Conservation (phyloP, 306 rosid genomes). For the Myrica gale region DNA sequence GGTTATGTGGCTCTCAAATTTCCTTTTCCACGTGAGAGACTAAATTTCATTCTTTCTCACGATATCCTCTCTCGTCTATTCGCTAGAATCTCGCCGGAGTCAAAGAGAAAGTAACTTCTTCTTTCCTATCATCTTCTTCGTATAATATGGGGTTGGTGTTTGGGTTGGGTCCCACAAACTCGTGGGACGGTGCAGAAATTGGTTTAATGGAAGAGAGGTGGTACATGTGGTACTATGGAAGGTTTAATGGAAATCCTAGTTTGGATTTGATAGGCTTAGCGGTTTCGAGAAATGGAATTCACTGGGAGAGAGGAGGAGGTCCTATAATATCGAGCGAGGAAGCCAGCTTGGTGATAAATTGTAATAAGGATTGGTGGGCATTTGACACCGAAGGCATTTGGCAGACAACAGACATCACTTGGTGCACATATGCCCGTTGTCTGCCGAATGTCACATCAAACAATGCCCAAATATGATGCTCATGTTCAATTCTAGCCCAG, state of each 20-base stretch:
- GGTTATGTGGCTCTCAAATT: too few species aligned
- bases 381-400: slow-evolving; percentile 62
- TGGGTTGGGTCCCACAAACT: slow-evolving; percentile 47
- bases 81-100: too few species aligned
- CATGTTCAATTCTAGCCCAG: slow-evolving; percentile 89
- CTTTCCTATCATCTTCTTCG: slow-evolving; percentile 20
- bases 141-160: slow-evolving; percentile 59
- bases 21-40: too few species aligned
- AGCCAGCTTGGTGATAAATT: slow-evolving; percentile 55
- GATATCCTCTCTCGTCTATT: too few species aligned
- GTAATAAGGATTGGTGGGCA: slow-evolving; percentile 73
- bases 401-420: too few species aligned
- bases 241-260: slow-evolving; percentile 40
- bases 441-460: slow-evolving; percentile 59
- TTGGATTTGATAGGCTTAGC: slow-evolving; percentile 61
- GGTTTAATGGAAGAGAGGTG: slow-evolving; percentile 82
- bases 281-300: slow-evolving; percentile 80
- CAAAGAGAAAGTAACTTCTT: slow-evolving; percentile 30
- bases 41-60: too few species aligned
- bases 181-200: slow-evolving; percentile 69
- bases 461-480: slow-evolving; percentile 78
- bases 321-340: slow-evolving; percentile 50
- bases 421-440: too few species aligned
- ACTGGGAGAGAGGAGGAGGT: slow-evolving; percentile 75
- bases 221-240: slow-evolving; percentile 85